These are phyloP conservation scores for Metarhizium humberi DNA, from an alignment of 2,329 filamentous ascomycete genomes.

Conservation along the genomic window DNA sequence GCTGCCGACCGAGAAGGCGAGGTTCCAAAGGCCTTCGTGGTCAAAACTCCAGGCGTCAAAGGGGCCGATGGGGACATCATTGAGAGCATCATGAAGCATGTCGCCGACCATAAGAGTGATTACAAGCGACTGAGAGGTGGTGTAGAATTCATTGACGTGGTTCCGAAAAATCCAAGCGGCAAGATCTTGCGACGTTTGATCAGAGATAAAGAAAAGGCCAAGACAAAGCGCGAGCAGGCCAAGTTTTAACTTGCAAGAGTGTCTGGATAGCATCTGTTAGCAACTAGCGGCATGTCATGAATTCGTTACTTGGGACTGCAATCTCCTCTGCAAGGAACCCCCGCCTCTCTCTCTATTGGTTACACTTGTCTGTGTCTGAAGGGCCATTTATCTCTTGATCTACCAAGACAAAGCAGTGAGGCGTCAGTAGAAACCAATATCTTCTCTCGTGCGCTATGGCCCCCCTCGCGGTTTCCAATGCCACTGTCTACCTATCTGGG, in stretches of 20 bases:
- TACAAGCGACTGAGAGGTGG: slow-evolving; percentile 43
- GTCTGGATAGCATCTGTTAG: too few relatives aligned
- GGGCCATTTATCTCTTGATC: too few relatives aligned
- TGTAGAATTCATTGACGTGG: slow-evolving; percentile 41
- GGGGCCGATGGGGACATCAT: slow-evolving; percentile 9
- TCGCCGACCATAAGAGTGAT: slow-evolving; percentile 2
- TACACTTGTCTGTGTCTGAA: too few relatives aligned
- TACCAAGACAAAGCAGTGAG: too few relatives aligned
- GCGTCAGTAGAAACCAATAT: too few relatives aligned
- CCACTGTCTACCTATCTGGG: too few relatives aligned
- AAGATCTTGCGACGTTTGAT: slow-evolving; percentile 46
- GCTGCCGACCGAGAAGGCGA: slow-evolving; percentile 41
- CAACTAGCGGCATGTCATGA: too few relatives aligned
- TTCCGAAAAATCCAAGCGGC: slow-evolving; percentile 52
- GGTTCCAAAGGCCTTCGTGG: slow-evolving; percentile 53
- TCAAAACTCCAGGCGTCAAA: slow-evolving; percentile 18
- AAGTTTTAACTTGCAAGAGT: background rate
- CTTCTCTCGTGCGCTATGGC: too few relatives aligned
- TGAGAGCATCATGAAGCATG: slow-evolving; percentile 4
- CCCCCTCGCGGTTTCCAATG: too few relatives aligned
- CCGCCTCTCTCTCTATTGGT: too few relatives aligned
- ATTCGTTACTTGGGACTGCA: too few relatives aligned
- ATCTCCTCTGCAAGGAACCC: too few relatives aligned
- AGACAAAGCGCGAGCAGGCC: background rate
- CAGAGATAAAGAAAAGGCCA: slow-evolving; percentile 23